A percentile compares a stretch with the other conserved stretches of the same genome.
Conservation (phyloP, 768 basidiomycete genomes). For the Cystofilobasidium bisporidii region DNA sequence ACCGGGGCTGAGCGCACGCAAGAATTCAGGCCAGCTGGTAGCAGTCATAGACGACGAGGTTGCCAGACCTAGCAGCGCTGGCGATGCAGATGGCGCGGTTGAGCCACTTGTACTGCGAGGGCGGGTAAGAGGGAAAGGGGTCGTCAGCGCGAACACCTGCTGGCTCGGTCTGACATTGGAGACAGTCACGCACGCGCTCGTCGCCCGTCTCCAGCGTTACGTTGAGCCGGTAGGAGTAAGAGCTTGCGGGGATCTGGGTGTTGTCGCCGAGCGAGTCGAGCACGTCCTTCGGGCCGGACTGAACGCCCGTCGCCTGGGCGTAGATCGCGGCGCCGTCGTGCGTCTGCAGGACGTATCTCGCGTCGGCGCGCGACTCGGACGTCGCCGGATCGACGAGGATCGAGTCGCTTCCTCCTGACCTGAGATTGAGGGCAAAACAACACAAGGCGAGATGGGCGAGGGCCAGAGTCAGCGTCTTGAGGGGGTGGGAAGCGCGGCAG, state of each 20-base stretch:
- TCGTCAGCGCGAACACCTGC: too few species aligned
- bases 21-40: neutral
- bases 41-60: slow-evolving; percentile 18
- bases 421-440: neutral
- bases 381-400: neutral
- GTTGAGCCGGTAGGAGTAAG: slow-evolving; percentile 30
- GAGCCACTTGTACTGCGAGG: slow-evolving; percentile 30
- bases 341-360: neutral
- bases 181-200: slow-evolving; percentile 13
- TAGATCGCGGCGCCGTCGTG: slow-evolving; percentile 28
- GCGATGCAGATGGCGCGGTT: slow-evolving; percentile 32
- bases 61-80: slow-evolving; percentile 29
- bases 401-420: neutral
- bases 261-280: slow-evolving; percentile 31
- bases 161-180: too few species aligned
- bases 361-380: neutral
- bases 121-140: neutral
- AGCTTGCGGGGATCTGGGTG: slow-evolving; percentile 26
- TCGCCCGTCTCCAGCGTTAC: slow-evolving; percentile 33
- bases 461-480: slow-evolving; percentile 51
- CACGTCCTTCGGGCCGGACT: slow-evolving; percentile 32
- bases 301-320: slow-evolving; percentile 31
- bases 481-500: slow-evolving; percentile 33
- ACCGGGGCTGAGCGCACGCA: too few species aligned
- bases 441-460: slow-evolving; percentile 14